Evolutionary conservation across 805 yeast species (phyloP).

Genomic region (Wickerhamiella vanderwaltii): DNA sequence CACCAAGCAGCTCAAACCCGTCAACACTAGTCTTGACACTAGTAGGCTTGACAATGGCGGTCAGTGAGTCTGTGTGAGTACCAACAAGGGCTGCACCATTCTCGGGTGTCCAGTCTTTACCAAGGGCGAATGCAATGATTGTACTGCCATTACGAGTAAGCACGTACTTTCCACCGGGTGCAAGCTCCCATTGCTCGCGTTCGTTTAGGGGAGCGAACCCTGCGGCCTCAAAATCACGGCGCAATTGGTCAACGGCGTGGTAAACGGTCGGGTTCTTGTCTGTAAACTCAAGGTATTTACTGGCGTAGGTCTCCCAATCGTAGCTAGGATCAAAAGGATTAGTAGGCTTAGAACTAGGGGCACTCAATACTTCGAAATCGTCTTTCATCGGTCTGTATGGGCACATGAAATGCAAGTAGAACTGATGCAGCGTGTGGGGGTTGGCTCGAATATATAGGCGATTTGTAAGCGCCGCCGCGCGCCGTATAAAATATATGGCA

Average conservation of each 20-base stretch:
- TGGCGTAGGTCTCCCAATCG: conserved; percentile 22
- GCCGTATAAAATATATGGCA: no score
- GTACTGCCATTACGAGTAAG: conserved; percentile 59
- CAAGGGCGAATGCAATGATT: conserved; percentile 58
- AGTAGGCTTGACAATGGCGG: conserved; percentile 58
- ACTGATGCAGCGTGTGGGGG: no score
- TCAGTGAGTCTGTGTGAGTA: conserved; percentile 63
- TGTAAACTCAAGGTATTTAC: conserved; percentile 55
- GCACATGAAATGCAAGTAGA: no score
- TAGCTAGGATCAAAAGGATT: conserved; percentile 17
- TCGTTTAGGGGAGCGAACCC: conserved; percentile 62
- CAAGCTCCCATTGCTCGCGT: conserved; percentile 40
- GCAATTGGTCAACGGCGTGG: conserved; percentile 51
- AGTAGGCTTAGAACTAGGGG: conserved; percentile 9
- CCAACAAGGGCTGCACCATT: conserved; percentile 57
- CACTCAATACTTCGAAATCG: conserved; percentile 22
- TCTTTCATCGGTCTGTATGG: conserved; percentile 14
- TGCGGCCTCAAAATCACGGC: conserved; percentile 36
- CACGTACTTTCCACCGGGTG: conserved; percentile 40
- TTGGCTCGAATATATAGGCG: no score
- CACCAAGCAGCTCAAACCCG: conserved; percentile 69
- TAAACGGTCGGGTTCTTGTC: conserved; percentile 60
- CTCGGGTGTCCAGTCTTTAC: conserved; percentile 52
- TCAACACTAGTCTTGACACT: conserved; percentile 50
- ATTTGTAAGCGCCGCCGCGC: no score